A percentile compares a stretch with the other conserved stretches of the same genome.
These are phyloP conservation scores for Exutisphaerella laricina DNA, from an alignment of 2,329 filamentous ascomycete species.

Conservation along the genomic window DNA sequence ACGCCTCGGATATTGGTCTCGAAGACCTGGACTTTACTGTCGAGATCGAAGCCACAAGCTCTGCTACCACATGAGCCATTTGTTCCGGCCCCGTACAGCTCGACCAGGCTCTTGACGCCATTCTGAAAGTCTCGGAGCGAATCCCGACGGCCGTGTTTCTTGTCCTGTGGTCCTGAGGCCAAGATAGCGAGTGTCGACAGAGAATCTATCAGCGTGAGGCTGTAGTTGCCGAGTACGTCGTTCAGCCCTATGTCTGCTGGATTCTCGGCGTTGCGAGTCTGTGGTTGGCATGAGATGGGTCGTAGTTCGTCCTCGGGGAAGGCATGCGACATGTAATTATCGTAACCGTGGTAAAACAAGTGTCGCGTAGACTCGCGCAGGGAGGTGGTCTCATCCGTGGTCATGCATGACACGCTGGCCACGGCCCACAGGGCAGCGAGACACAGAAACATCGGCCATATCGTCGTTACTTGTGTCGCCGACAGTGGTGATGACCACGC, in stretches of 20 bases:
- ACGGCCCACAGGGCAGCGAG: conserved; percentile 31
- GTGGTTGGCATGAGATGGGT: conserved; percentile 74
- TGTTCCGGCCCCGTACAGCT: conserved; percentile 81
- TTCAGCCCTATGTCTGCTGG: conserved; percentile 80
- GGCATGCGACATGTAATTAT: conserved; percentile 89
- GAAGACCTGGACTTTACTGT: conserved; percentile 98
- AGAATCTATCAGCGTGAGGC: conserved; percentile 89
- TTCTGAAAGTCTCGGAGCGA: conserved; percentile 63
- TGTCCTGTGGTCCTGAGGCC: conserved; percentile 60
- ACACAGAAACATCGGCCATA: conserved; percentile 33
- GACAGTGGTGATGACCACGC: conserved; percentile 22
- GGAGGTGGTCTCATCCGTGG: conserved; percentile 37
- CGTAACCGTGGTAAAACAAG: conserved; percentile 95
- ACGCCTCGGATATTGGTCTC: conserved; percentile 94
- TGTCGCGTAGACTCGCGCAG: conserved; percentile 49
- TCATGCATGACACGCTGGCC: conserved; percentile 40
- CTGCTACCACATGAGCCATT: conserved; percentile 65
- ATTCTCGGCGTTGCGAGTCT: conserved; percentile 77
- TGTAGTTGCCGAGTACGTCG: conserved; percentile 96
- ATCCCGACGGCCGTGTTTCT: conserved; percentile 43
- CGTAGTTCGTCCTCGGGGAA: conserved; percentile 96
- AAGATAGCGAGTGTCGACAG: conserved; percentile 90
- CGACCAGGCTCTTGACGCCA: conserved; percentile 68
- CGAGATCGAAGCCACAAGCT: conserved; percentile 80
- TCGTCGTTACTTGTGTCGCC: conserved; percentile 5